phyloP scores from a whole-genome alignment of 805 yeast species.

The Sugiyamaella americana region DNA sequence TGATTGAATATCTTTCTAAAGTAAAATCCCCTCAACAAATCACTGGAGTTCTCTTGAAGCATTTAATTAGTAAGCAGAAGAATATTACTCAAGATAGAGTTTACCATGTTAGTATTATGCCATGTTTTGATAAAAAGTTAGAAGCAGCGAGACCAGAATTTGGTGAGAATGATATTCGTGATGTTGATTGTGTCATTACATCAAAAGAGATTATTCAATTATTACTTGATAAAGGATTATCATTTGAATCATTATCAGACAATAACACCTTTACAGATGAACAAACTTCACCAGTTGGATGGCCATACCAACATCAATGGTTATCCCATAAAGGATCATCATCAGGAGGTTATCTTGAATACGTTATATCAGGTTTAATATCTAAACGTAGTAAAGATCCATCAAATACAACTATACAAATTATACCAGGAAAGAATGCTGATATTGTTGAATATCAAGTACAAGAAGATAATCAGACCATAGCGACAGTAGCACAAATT shows the following conservation, averaged over 20 bases:
- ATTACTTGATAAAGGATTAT: slow-evolving; percentile 44
- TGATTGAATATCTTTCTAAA: slow-evolving; percentile 61
- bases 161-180: slow-evolving; percentile 37
- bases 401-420: slow-evolving; percentile 39
- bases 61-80: slow-evolving; percentile 37
- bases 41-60: slow-evolving; percentile 72
- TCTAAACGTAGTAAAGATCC: slow-evolving; percentile 14
- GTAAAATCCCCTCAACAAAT: slow-evolving; percentile 92
- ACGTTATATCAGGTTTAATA: slow-evolving; percentile 42
- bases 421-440: slow-evolving; percentile 52
- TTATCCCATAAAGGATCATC: slow-evolving; percentile 67
- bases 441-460: slow-evolving; percentile 71
- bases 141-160: slow-evolving; percentile 86
- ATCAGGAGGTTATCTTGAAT: slow-evolving; percentile 84
- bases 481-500: slow-evolving; percentile 60
- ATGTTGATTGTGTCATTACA: slow-evolving; percentile 92
- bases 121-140: slow-evolving; percentile 93
- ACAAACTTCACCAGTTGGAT: slow-evolving; percentile 45
- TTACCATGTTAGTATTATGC: slow-evolving; percentile 88
- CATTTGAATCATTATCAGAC: slow-evolving; percentile 23
- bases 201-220: slow-evolving; percentile 79
- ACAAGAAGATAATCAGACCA: slow-evolving; percentile 25
- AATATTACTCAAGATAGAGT: slow-evolving; percentile 33
- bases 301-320: slow-evolving; percentile 68
- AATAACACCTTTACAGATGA: background rate